Conservation (phyloP, 176 grass and related monocot species). For the Zea mays region Zm-B73-REFERENCE-NAM-5.0 NC_050096.1:263702001-263702500, state of each 20-base stretch:
- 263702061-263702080: too few species aligned
- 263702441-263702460: slow-evolving; percentile 53
- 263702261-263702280: slow-evolving; percentile 45
- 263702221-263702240: background rate
- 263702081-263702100: too few species aligned
- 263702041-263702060: too few species aligned
- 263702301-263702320: slow-evolving; percentile 56
- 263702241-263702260: slow-evolving; percentile 7
- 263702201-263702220: too few species aligned
- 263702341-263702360: slow-evolving; percentile 36
- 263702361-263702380: slow-evolving; percentile 11
- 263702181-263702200: too few species aligned
- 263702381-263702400: background rate
- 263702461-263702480: background rate
- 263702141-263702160: background rate
- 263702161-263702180: too few species aligned
- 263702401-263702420: slow-evolving; percentile 47
- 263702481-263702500: background rate
- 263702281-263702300: slow-evolving; percentile 33
- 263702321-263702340: background rate
- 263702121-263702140: too few species aligned
- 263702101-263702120: too few species aligned
- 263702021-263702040: too few species aligned
- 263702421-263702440: slow-evolving; percentile 76
- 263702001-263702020: too few species aligned